phyloP scores from a whole-genome alignment of 495 filamentous ascomycete species.

The Stereocaulon alpinum region DNA sequence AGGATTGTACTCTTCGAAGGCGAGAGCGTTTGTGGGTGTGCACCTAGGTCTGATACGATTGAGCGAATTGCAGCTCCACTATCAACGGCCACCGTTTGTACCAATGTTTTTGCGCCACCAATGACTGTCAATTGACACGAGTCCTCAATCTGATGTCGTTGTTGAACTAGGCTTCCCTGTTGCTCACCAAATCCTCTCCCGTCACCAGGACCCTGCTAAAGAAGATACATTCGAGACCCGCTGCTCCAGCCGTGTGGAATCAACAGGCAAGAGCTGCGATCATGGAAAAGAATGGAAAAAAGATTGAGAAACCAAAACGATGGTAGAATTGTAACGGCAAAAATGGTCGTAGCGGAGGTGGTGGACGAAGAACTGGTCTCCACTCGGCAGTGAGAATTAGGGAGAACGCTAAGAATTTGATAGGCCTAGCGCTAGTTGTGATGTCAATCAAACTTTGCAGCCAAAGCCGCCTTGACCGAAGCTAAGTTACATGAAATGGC shows the following conservation, averaged over 20 bases:
- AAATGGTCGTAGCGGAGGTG: neutral
- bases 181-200: constrained; percentile 9
- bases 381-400: neutral
- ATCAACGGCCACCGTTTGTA: neutral
- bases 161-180: neutral
- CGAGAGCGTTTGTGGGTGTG: neutral
- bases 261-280: constrained; percentile 11
- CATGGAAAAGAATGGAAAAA: constrained; percentile 15
- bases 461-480: no score
- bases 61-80: neutral
- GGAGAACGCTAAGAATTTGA: constrained; percentile 1
- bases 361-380: neutral
- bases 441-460: neutral
- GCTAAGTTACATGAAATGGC: no score
- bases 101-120: neutral
- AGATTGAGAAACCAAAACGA: constrained; percentile 6
- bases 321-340: neutral
- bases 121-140: neutral
- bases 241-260: constrained; percentile 9
- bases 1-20: neutral
- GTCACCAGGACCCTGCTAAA: constrained; percentile 8
- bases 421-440: neutral
- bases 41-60: neutral
- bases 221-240: constrained; percentile 10
- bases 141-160: neutral